Percentiles rank a stretch among this genome's conserved stretches.
Conservation (phyloP, 345 rosid species). For the Moricandia moricandioides region DNA sequence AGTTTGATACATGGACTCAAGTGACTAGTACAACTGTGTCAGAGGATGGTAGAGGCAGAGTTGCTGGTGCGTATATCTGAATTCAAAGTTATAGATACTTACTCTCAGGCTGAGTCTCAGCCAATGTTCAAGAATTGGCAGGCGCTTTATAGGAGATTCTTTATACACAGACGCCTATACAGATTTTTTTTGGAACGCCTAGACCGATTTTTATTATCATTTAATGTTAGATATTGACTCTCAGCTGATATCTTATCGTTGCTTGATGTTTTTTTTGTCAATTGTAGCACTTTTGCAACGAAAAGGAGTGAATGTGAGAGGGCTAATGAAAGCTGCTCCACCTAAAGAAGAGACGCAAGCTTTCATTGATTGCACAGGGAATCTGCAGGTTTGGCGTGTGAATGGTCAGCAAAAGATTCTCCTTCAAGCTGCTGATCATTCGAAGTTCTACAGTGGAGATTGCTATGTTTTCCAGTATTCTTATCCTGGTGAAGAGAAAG, state of each 20-base stretch:
- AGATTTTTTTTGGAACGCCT: too few relatives aligned
- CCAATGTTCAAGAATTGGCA: too few relatives aligned
- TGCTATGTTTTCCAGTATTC: conserved; percentile 94
- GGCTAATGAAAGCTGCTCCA: conserved; percentile 77
- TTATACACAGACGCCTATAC: too few relatives aligned
- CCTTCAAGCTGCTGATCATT: conserved; percentile 81
- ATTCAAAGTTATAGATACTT: background rate
- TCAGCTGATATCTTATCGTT: background rate
- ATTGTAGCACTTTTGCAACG: conserved; percentile 75
- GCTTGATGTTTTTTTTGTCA: background rate
- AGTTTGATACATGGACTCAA: conserved; percentile 88
- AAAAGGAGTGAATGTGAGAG: conserved; percentile 91
- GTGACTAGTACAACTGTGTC: conserved; percentile 67
- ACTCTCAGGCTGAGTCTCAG: too few relatives aligned
- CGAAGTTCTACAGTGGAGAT: conserved; percentile 85
- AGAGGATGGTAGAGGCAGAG: conserved; percentile 98
- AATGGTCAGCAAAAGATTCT: conserved; percentile 70
- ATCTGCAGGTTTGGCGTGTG: conserved; percentile 93
- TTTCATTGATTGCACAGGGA: conserved; percentile 87
- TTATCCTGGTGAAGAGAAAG: conserved; percentile 89
- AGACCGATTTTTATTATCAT: too few relatives aligned
- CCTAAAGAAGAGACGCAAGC: conserved; percentile 82
- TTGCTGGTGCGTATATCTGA: conserved; percentile 67
- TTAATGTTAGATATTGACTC: too few relatives aligned
- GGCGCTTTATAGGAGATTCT: too few relatives aligned